A percentile compares a stretch with the other conserved stretches of the same genome.
These are phyloP conservation scores for Xylariaceae sp. DNA, from an alignment of 2,329 filamentous ascomycete species.

Conservation along the genomic window DNA sequence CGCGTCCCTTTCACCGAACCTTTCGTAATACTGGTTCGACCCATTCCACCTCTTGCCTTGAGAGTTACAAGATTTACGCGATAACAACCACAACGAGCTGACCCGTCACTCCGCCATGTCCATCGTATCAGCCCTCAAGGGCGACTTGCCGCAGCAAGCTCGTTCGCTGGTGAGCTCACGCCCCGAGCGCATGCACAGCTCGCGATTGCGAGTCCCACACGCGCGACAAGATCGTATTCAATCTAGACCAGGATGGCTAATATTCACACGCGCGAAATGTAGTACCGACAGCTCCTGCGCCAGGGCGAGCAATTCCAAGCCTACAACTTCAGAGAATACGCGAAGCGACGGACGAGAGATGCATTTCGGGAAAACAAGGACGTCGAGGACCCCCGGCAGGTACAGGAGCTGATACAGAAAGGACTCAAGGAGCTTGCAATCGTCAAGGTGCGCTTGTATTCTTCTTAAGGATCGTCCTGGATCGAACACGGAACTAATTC, in stretches of 20 bases:
- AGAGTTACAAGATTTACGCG: no score
- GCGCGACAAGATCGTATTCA: no score
- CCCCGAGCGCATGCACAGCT: no score
- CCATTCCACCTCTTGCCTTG: no score
- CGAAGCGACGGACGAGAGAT: slow-evolving; percentile 83
- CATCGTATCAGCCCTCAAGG: slow-evolving; percentile 37
- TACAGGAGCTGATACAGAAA: slow-evolving; percentile 87
- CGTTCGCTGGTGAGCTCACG: slow-evolving; percentile 46
- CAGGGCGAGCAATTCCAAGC: slow-evolving; percentile 82
- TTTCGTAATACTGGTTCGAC: no score
- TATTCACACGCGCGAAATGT: slow-evolving; percentile 2
- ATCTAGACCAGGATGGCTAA: slow-evolving; percentile 2
- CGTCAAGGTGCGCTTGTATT: slow-evolving; percentile 67
- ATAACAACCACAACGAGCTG: no score
- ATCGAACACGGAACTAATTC: no score
- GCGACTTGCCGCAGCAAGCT: slow-evolving; percentile 54
- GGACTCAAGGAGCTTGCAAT: slow-evolving; percentile 82
- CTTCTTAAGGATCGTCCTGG: not conserved
- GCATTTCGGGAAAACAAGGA: slow-evolving; percentile 77
- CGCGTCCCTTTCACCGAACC: no score
- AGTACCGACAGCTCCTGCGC: slow-evolving; percentile 92
- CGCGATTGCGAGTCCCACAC: no score
- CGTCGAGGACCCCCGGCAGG: slow-evolving; percentile 67
- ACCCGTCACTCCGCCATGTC: slow-evolving; percentile 20
- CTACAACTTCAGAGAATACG: slow-evolving; percentile 98